phyloP scores from a whole-genome alignment of 2,329 filamentous ascomycete species.

The Talaromyces sp. region DNA sequence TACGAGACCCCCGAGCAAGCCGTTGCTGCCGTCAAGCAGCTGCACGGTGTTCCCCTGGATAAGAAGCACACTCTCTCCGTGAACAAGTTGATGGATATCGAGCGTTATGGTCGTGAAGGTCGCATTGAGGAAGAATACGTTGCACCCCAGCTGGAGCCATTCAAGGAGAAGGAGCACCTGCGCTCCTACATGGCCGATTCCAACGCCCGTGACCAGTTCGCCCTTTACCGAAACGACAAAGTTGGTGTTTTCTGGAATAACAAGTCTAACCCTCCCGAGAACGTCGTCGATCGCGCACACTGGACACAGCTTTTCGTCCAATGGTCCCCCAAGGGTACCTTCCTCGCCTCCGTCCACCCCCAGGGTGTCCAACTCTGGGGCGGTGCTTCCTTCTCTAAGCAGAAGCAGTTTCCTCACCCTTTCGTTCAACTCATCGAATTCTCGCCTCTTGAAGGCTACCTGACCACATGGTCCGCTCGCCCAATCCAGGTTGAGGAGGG shows the following conservation, averaged over 20 bases:
- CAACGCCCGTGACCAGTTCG: constrained; percentile 91
- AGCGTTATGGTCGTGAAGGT: constrained; percentile 92
- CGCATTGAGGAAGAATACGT: constrained; percentile 89
- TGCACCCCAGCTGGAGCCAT: constrained; percentile 78
- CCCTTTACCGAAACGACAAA: constrained; percentile 87
- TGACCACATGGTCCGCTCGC: constrained; percentile 95
- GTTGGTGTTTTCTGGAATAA: constrained; percentile 99
- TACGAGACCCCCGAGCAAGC: constrained; percentile 91
- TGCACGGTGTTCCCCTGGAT: constrained; percentile 85
- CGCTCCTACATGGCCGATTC: constrained; percentile 90
- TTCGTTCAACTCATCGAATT: constrained; percentile 96
- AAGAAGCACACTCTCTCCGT: constrained; percentile 95
- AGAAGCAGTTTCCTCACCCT: constrained; percentile 91
- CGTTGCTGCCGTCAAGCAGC: constrained; percentile 81
- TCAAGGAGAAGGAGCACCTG: constrained; percentile 90
- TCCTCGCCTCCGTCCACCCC: constrained; percentile 88
- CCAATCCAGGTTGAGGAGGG: constrained; percentile 91
- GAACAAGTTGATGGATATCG: constrained; percentile 98
- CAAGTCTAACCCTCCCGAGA: constrained; percentile 86
- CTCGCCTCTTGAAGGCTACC: constrained; percentile 87
- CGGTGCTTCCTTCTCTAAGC: constrained; percentile 82
- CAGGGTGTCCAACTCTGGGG: constrained; percentile 98
- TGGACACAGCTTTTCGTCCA: constrained; percentile 99
- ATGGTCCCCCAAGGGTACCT: constrained; percentile 96
- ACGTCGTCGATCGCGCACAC: constrained; percentile 85